A percentile compares a stretch with the other conserved stretches of the same genome.
phyloP scores from a whole-genome alignment of 2,329 filamentous ascomycete species.

The Colletotrichum somersetense region DNA sequence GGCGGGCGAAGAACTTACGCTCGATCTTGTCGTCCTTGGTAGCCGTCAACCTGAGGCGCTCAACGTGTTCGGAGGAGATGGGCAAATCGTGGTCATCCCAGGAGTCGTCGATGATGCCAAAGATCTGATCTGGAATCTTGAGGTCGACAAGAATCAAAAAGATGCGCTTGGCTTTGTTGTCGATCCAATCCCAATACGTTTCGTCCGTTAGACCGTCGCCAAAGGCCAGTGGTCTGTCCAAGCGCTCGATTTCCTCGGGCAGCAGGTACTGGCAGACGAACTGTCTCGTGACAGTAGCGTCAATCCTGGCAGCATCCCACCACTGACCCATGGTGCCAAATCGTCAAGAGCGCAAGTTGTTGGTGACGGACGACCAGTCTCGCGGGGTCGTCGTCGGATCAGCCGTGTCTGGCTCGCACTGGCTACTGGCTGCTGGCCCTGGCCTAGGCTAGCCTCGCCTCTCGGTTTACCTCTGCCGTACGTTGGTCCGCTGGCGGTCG shows the following conservation, averaged over 20 bases:
- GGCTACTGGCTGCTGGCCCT: constrained; percentile 4
- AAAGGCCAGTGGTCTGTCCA: constrained; percentile 74
- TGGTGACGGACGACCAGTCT: constrained; percentile 9
- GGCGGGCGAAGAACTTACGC: constrained; percentile 76
- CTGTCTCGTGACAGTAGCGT: constrained; percentile 75
- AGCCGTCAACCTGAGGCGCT: constrained; percentile 71
- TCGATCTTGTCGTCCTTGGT: constrained; percentile 73
- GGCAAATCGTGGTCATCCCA: constrained; percentile 84
- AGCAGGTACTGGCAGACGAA: constrained; percentile 76
- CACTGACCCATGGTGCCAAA: constrained; percentile 55
- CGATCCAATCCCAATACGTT: constrained; percentile 84
- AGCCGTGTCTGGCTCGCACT: constrained; percentile 11
- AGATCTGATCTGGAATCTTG: constrained; percentile 79
- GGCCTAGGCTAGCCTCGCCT: background rate
- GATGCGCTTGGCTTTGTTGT: constrained; percentile 75
- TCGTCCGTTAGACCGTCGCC: constrained; percentile 77
- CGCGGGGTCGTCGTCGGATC: constrained; percentile 11
- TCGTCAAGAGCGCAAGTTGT: constrained; percentile 1
- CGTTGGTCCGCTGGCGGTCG: constrained; percentile 14
- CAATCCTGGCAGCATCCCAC: constrained; percentile 80
- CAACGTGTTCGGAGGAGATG: constrained; percentile 73
- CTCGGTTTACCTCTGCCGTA: constrained; percentile 4
- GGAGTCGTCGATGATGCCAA: constrained; percentile 79
- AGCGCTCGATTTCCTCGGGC: constrained; percentile 70
- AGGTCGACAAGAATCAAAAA: constrained; percentile 80